phyloP scores from a whole-genome alignment of 2,329 filamentous ascomycete species.

The Didymella exigua region DNA sequence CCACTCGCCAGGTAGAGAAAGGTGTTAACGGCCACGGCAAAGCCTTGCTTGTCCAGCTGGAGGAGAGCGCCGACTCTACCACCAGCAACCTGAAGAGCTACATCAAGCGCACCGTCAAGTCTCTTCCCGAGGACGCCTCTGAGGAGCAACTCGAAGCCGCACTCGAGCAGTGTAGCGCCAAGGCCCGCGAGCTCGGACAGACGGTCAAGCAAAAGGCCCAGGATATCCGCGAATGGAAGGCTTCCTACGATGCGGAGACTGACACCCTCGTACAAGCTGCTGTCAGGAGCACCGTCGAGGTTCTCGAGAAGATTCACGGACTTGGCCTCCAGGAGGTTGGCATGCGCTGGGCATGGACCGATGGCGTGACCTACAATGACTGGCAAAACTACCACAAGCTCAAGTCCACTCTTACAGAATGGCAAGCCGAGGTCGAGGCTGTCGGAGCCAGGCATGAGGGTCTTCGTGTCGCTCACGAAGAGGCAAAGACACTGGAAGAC shows the following conservation, averaged over 20 bases:
- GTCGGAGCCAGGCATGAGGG: conserved; percentile 76
- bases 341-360: conserved; percentile 93
- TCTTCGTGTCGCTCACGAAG: conserved; percentile 69
- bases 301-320: conserved; percentile 81
- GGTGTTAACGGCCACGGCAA: conserved; percentile 71
- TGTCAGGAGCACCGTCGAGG: conserved; percentile 79
- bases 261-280: conserved; percentile 71
- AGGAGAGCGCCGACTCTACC: conserved; percentile 69
- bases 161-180: conserved; percentile 58
- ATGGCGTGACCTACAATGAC: conserved; percentile 94
- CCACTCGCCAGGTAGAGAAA: conserved; percentile 69
- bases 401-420: conserved; percentile 80
- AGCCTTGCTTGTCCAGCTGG: conserved; percentile 70
- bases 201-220: conserved; percentile 79
- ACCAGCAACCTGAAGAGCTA: conserved; percentile 68
- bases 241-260: conserved; percentile 72
- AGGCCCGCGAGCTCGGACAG: conserved; percentile 71
- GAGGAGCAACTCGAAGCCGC: conserved; percentile 59
- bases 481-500: conserved; percentile 73
- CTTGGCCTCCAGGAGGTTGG: conserved; percentile 89
- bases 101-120: conserved; percentile 62
- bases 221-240: conserved; percentile 76
- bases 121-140: conserved; percentile 64
- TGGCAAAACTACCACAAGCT: conserved; percentile 94
- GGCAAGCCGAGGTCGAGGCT: conserved; percentile 80